phyloP scores from a whole-genome alignment of 2,329 filamentous ascomycete species.

The Domatiomyces globalis region DNA sequence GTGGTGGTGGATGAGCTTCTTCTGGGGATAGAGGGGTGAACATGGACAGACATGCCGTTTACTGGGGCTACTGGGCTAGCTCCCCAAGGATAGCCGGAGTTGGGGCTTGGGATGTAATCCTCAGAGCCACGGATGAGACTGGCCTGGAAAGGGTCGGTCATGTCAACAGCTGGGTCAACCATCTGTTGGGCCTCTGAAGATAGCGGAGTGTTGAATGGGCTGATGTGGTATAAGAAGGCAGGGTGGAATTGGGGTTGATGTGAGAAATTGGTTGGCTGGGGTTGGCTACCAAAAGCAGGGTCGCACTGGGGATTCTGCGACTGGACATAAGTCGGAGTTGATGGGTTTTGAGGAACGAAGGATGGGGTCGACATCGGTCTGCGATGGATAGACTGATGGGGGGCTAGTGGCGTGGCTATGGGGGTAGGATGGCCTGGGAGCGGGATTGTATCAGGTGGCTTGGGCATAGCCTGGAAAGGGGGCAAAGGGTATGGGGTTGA shows the following conservation, averaged over 20 bases:
- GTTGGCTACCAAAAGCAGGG: constrained; percentile 9
- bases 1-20: neutral
- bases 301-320: constrained; percentile 19
- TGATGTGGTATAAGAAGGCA: constrained; percentile 30
- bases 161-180: constrained; percentile 30
- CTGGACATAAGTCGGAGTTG: constrained; percentile 11
- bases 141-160: constrained; percentile 31
- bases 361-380: constrained; percentile 33
- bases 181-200: constrained; percentile 42
- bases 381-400: constrained; percentile 14
- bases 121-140: constrained; percentile 33
- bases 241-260: constrained; percentile 90
- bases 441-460: constrained; percentile 10
- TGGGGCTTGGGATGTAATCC: no score
- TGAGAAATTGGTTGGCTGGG: constrained; percentile 53
- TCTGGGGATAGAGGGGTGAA: no score
- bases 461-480: constrained; percentile 17
- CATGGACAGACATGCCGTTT: no score
- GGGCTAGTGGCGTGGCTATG: constrained; percentile 26
- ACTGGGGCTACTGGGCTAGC: no score
- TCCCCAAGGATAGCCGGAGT: no score
- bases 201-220: constrained; percentile 36
- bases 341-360: constrained; percentile 6
- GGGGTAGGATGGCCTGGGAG: constrained; percentile 8
- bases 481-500: constrained; percentile 30